phyloP scores from a whole-genome alignment of 768 basidiomycete genomes.

The Mycena polygramma region DNA sequence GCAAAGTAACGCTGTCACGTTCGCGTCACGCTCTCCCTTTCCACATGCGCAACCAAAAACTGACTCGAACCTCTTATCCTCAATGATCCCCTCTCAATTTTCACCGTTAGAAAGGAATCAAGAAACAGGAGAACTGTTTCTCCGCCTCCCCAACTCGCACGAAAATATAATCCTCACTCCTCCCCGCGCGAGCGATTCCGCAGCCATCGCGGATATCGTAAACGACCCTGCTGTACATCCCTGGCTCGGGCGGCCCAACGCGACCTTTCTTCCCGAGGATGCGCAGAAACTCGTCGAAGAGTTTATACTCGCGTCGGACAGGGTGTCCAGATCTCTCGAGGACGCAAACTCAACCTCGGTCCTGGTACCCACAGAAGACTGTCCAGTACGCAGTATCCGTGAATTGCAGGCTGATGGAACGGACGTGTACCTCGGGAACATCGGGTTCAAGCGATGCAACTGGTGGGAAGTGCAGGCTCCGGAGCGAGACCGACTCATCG shows the following conservation, averaged over 20 bases:
- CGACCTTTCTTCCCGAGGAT: constrained; percentile 57
- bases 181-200: constrained; percentile 59
- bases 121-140: constrained; percentile 63
- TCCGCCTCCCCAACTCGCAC: constrained; percentile 60
- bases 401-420: constrained; percentile 67
- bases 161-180: constrained; percentile 68
- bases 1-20: too few species aligned
- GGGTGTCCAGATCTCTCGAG: not conserved
- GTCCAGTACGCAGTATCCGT: constrained; percentile 64
- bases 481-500: constrained; percentile 37
- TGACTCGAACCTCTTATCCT: too few species aligned
- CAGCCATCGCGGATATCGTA: constrained; percentile 50
- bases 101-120: constrained; percentile 57
- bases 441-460: constrained; percentile 42
- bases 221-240: constrained; percentile 60
- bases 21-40: too few species aligned
- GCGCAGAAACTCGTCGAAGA: constrained; percentile 2
- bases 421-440: constrained; percentile 64
- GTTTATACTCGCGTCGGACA: not conserved
- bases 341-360: not conserved
- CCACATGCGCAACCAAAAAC: too few species aligned
- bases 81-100: constrained; percentile 2
- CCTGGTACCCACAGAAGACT: constrained; percentile 43
- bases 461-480: constrained; percentile 48
- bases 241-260: constrained; percentile 60